These are phyloP conservation scores for Nigrospora oryzae DNA, from an alignment of 2,329 filamentous ascomycete genomes.

Conservation along the genomic window DNA sequence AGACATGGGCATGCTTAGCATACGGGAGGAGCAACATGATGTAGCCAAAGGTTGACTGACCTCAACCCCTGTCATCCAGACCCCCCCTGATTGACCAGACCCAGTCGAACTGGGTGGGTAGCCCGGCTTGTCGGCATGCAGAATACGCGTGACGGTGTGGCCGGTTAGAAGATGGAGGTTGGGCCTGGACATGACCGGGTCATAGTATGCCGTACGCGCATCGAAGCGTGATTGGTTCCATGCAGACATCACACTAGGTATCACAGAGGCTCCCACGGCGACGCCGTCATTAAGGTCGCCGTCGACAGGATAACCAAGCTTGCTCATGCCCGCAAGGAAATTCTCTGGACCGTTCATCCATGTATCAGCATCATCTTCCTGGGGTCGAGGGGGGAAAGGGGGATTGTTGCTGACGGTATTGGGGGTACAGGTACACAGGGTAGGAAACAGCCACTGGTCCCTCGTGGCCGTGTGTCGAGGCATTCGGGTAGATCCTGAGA, in stretches of 20 bases:
- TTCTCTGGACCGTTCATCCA: slow-evolving; percentile 14
- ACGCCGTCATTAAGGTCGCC: slow-evolving; percentile 27
- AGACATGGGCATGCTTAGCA: not conserved
- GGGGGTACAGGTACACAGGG: too few relatives aligned
- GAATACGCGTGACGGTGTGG: slow-evolving; percentile 27
- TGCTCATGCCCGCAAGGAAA: slow-evolving; percentile 25
- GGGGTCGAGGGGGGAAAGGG: too few relatives aligned
- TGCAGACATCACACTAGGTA: slow-evolving; percentile 27
- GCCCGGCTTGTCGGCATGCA: slow-evolving; percentile 9
- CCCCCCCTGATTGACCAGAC: not conserved
- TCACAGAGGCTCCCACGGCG: slow-evolving; percentile 24
- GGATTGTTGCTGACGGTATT: too few relatives aligned
- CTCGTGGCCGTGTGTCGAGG: too few relatives aligned
- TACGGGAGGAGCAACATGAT: not conserved
- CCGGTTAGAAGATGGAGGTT: slow-evolving; percentile 30
- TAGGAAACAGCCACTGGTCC: too few relatives aligned
- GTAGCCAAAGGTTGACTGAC: slow-evolving; percentile 12
- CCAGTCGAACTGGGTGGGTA: not conserved
- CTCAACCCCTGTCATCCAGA: slow-evolving; percentile 25
- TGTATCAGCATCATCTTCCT: too few relatives aligned
- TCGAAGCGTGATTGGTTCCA: slow-evolving; percentile 30
- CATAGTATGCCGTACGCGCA: slow-evolving; percentile 29
- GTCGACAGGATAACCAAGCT: slow-evolving; percentile 25
- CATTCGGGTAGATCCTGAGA: too few relatives aligned
- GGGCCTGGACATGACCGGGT: slow-evolving; percentile 22